A percentile compares a stretch with the other conserved stretches of the same genome.
Conservation (phyloP, 2,329 filamentous ascomycete genomes). For the Exophiala aquamarina region DNA sequence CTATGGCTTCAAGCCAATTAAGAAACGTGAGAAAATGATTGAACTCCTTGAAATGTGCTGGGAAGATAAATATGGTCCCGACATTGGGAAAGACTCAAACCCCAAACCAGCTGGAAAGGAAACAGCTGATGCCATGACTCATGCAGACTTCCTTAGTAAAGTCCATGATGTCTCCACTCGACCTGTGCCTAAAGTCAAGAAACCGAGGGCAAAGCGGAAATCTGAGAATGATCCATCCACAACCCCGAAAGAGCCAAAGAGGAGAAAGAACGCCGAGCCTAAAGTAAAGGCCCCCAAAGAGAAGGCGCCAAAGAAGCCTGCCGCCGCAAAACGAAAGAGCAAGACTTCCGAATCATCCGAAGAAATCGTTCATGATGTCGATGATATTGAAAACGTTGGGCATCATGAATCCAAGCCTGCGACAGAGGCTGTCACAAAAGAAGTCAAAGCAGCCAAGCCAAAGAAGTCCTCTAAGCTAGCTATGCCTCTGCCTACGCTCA, state of each 20-base stretch:
- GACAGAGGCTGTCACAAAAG: slow-evolving; percentile 5
- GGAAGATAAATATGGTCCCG: slow-evolving; percentile 53
- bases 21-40: slow-evolving; percentile 68
- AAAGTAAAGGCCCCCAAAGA: slow-evolving; percentile 10
- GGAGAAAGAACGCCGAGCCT: slow-evolving; percentile 18
- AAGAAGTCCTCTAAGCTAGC: slow-evolving; percentile 2
- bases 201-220: slow-evolving; percentile 19
- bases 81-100: slow-evolving; percentile 15
- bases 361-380: slow-evolving; percentile 27
- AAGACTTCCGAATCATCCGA: slow-evolving; percentile 11
- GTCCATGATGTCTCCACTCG: slow-evolving; percentile 25
- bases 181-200: slow-evolving; percentile 24
- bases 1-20: slow-evolving; percentile 73
- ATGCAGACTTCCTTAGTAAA: slow-evolving; percentile 26
- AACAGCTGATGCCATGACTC: slow-evolving; percentile 8
- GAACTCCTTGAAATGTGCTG: slow-evolving; percentile 69
- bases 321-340: not conserved
- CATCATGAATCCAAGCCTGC: not conserved
- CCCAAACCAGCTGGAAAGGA: not conserved
- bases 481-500: slow-evolving; percentile 12
- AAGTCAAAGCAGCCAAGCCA: slow-evolving; percentile 1
- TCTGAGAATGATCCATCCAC: slow-evolving; percentile 9
- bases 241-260: slow-evolving; percentile 20
- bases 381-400: slow-evolving; percentile 12
- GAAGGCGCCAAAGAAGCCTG: slow-evolving; percentile 7